Evolutionary conservation across 345 rosid genomes (phyloP).

Genomic region (Moricandia arvensis): DNA sequence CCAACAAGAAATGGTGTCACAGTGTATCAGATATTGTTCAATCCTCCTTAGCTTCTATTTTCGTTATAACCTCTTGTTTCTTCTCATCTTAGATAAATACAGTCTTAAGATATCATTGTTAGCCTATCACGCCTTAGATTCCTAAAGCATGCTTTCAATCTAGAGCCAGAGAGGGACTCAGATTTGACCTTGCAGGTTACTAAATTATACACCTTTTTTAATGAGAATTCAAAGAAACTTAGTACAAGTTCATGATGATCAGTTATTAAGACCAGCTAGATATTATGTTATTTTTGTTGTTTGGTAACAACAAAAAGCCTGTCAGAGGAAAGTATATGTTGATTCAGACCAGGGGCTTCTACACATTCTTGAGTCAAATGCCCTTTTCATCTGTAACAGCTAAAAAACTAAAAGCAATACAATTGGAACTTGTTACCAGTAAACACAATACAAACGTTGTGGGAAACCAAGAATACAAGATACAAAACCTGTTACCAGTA

Average conservation of each 20-base stretch:
- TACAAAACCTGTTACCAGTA: too few species aligned
- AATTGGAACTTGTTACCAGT: neutral
- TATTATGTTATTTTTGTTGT: neutral
- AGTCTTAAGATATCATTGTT: neutral
- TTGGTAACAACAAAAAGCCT: neutral
- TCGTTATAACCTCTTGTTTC: too few species aligned
- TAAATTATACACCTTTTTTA: slow-evolving; percentile 46
- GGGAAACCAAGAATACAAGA: neutral
- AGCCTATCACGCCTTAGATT: slow-evolving; percentile 68
- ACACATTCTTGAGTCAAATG: neutral
- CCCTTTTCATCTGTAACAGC: neutral
- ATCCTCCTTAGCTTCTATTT: neutral
- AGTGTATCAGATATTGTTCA: neutral
- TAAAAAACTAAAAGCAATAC: too few species aligned
- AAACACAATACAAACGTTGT: neutral
- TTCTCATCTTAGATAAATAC: neutral
- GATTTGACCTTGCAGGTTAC: slow-evolving; percentile 40
- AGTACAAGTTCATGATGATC: neutral
- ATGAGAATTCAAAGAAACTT: neutral
- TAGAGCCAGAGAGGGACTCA: slow-evolving; percentile 44
- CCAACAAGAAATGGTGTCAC: slow-evolving; percentile 48
- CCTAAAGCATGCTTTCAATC: slow-evolving; percentile 77
- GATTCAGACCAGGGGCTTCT: too few species aligned
- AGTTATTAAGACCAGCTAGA: too few species aligned
- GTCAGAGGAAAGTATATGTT: slow-evolving; percentile 27